These are phyloP conservation scores for Sarocladiaceae sp. DNA, from an alignment of 2,329 filamentous ascomycete genomes.

Conservation along the genomic window DNA sequence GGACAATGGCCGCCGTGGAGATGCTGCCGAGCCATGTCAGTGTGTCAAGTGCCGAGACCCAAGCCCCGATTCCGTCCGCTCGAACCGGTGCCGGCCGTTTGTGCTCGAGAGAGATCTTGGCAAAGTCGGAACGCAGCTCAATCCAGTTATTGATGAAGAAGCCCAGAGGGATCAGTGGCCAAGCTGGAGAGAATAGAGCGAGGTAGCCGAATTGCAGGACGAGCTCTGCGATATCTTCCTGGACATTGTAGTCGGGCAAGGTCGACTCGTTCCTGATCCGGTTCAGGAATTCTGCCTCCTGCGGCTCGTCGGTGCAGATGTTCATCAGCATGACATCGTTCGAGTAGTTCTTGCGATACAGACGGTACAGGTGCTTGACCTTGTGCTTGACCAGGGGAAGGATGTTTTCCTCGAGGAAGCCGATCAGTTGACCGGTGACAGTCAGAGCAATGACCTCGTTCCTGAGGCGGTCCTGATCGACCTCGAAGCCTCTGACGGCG, in stretches of 20 bases:
- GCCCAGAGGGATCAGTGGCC: constrained; percentile 66
- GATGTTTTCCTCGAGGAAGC: constrained; percentile 65
- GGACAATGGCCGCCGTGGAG: constrained; percentile 65
- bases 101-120: constrained; percentile 70
- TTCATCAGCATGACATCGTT: constrained; percentile 39
- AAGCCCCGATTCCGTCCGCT: constrained; percentile 68
- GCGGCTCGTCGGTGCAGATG: constrained; percentile 48
- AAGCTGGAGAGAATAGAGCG: constrained; percentile 66
- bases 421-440: constrained; percentile 65
- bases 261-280: constrained; percentile 62
- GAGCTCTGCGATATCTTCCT: constrained; percentile 67
- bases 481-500: constrained; percentile 49
- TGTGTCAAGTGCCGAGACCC: constrained; percentile 61
- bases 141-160: constrained; percentile 75
- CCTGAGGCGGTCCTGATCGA: constrained; percentile 59
- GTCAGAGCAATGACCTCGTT: constrained; percentile 73
- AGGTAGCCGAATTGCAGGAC: constrained; percentile 70
- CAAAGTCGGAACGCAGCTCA: constrained; percentile 68
- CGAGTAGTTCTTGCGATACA: constrained; percentile 25
- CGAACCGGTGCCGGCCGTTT: constrained; percentile 63
- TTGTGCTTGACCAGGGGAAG: constrained; percentile 62
- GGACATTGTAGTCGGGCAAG: constrained; percentile 64
- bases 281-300: constrained; percentile 57
- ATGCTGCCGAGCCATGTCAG: constrained; percentile 68
- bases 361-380: constrained; percentile 39